Conservation (phyloP, 2,329 filamentous ascomycete genomes). For the Fusarium newnesense region DNA sequence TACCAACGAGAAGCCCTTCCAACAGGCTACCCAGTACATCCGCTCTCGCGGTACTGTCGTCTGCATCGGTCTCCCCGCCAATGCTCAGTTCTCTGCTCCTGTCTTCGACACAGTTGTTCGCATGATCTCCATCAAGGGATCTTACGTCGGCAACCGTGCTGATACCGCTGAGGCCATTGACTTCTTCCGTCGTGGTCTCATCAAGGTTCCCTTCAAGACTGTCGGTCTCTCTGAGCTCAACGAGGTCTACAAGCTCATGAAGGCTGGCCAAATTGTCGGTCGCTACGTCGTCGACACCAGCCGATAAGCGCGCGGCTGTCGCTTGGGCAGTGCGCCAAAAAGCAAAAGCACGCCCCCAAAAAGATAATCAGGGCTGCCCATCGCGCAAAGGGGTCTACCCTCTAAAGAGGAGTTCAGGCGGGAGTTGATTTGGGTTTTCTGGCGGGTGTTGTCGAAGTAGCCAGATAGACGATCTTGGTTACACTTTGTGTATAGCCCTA, state of each 20-base stretch:
- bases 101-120: slow-evolving; percentile 89
- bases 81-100: slow-evolving; percentile 81
- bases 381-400: slow-evolving; percentile 37
- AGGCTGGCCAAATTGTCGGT: slow-evolving; percentile 76
- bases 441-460: slow-evolving; percentile 40
- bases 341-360: slow-evolving; percentile 5
- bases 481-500: slow-evolving; percentile 38
- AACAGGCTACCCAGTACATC: slow-evolving; percentile 91
- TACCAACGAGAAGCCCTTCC: slow-evolving; percentile 91
- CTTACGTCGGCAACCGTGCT: slow-evolving; percentile 91
- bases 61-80: slow-evolving; percentile 87
- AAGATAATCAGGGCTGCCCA: slow-evolving; percentile 33
- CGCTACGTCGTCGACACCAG: slow-evolving; percentile 82
- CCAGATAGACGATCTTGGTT: slow-evolving; percentile 37
- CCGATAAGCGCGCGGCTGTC: slow-evolving; percentile 56
- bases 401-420: slow-evolving; percentile 43
- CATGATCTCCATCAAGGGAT: slow-evolving; percentile 93
- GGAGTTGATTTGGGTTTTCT: slow-evolving; percentile 42
- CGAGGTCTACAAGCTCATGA: slow-evolving; percentile 81
- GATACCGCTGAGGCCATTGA: slow-evolving; percentile 91
- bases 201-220: slow-evolving; percentile 88
- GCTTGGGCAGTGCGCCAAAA: slow-evolving; percentile 22
- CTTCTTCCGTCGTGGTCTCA: slow-evolving; percentile 84
- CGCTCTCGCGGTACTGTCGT: slow-evolving; percentile 84
- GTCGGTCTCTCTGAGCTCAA: slow-evolving; percentile 83